A percentile compares a stretch with the other conserved stretches of the same genome.
phyloP scores from a whole-genome alignment of 2,329 filamentous ascomycete genomes.

The Fusarium tricinctum region DNA sequence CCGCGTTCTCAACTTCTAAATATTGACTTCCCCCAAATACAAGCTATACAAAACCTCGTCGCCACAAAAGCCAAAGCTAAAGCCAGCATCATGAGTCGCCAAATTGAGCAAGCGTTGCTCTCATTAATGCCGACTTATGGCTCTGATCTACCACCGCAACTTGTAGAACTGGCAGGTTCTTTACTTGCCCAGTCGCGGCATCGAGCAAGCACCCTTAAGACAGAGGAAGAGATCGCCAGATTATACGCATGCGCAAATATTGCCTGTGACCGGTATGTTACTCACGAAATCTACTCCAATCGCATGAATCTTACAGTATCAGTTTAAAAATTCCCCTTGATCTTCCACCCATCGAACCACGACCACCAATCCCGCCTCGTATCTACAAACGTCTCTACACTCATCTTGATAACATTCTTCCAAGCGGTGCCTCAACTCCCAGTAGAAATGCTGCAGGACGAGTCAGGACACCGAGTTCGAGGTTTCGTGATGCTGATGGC shows the following conservation, averaged over 20 bases:
- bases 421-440: constrained; percentile 55
- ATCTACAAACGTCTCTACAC: constrained; percentile 87
- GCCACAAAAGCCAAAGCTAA: constrained; percentile 2
- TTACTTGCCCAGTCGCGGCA: constrained; percentile 85
- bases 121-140: constrained; percentile 81
- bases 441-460: constrained; percentile 49
- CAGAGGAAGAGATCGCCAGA: constrained; percentile 89
- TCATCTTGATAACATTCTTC: constrained; percentile 82
- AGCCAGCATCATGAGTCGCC: constrained; percentile 73
- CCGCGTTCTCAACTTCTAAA: constrained; percentile 26
- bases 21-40: not conserved
- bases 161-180: constrained; percentile 78
- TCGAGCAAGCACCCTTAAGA: constrained; percentile 81
- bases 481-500: constrained; percentile 48
- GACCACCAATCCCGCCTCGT: constrained; percentile 82
- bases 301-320: not conserved
- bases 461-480: constrained; percentile 54
- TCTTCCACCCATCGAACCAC: constrained; percentile 80
- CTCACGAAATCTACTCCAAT: too few species aligned
- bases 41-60: not conserved
- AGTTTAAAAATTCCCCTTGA: constrained; percentile 83
- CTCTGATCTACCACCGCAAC: constrained; percentile 74
- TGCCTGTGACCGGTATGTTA: constrained; percentile 82
- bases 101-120: constrained; percentile 80
- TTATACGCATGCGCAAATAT: constrained; percentile 88